Conservation (phyloP, 441 rosid species). For the Adansonia gregorii region DNA sequence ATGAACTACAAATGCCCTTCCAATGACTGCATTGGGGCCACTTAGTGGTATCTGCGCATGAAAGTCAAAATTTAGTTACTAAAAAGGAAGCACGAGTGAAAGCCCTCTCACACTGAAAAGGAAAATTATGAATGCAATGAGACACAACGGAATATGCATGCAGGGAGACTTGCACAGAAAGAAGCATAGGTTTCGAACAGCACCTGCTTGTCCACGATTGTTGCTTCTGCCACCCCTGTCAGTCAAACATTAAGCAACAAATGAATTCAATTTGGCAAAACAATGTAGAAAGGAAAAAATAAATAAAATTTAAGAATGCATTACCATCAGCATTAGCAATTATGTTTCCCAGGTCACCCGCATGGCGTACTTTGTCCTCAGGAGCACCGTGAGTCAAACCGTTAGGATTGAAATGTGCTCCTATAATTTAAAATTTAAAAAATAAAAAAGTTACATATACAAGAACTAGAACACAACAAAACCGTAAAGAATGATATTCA, state of each 20-base stretch:
- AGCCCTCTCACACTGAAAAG: not conserved
- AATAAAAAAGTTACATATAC: not conserved
- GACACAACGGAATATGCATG: not conserved
- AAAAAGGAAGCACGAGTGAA: not conserved
- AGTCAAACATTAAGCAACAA: conserved; percentile 24
- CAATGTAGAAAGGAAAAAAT: not conserved
- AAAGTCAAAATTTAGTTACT: conserved; percentile 26
- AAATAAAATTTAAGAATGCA: conserved; percentile 15
- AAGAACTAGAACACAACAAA: not conserved
- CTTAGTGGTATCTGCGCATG: conserved; percentile 68
- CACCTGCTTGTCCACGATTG: conserved; percentile 83
- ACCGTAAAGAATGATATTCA: conserved; percentile 9
- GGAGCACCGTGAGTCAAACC: conserved; percentile 92
- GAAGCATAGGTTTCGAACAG: conserved; percentile 6
- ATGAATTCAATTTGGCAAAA: not conserved
- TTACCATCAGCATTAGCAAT: conserved; percentile 86
- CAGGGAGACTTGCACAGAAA: not conserved
- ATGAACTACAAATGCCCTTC: conserved; percentile 97
- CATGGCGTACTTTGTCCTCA: conserved; percentile 84
- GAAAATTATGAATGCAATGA: not conserved
- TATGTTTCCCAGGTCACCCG: conserved; percentile 99
- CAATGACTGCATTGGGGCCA: conserved; percentile 78
- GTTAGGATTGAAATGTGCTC: conserved; percentile 91
- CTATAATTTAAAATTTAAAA: conserved; percentile 37
- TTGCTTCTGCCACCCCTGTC: conserved; percentile 89